Evolutionary conservation across 352 stramenopile genomes (phyloP), one percentile per base, ranked within the genome.

Genomic region (Phytophthora melonis): DNA sequence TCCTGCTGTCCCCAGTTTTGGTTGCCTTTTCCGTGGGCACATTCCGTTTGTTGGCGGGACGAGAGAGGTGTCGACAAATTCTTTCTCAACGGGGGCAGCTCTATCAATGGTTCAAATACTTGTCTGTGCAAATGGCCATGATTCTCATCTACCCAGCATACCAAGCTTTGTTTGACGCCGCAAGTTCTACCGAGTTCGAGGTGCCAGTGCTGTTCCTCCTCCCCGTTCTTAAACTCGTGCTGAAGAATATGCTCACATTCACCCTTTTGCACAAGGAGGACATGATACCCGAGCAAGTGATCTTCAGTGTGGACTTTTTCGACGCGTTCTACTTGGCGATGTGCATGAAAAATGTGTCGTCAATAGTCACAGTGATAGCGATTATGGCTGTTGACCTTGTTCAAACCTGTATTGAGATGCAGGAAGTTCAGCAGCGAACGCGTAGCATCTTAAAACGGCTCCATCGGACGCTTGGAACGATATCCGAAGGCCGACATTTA

Each of bases 261-360:
- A 52, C 60, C 2, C 53, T 67, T 32, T 59, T 18, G 23, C 47
- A 67, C 11, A 67, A 59, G 60, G 60, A 67, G 59, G 60, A 67
- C 34, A 67, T 50, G 32, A 67, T 67, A 34, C 60, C 60, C 11
- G 60, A 67, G 10, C 60, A 67, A 58, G 60, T 67, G 14, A 59
- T 67, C 19, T 45, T 67, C 21, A 67, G 32, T 27, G 60, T 67
- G 23, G 60, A 67, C 36, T 67, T 67, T 41, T 67, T 67, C 47
- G 60, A 67, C 39, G 60, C 60, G 2, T 47, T 67, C 10, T 59
- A 67, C 14, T 32, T 67, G 8, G 49, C 60, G 10, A 67, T 59
- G 49, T 60, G 49, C 32, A 59, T 67, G 49, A 50, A 67, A 59
- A 59, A 14, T 49, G 8, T 25, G 7, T 59, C 60, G 16, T 67